phyloP scores from a whole-genome alignment of 2,329 filamentous ascomycete species.

The Tolypocladium pustulatum region DNA sequence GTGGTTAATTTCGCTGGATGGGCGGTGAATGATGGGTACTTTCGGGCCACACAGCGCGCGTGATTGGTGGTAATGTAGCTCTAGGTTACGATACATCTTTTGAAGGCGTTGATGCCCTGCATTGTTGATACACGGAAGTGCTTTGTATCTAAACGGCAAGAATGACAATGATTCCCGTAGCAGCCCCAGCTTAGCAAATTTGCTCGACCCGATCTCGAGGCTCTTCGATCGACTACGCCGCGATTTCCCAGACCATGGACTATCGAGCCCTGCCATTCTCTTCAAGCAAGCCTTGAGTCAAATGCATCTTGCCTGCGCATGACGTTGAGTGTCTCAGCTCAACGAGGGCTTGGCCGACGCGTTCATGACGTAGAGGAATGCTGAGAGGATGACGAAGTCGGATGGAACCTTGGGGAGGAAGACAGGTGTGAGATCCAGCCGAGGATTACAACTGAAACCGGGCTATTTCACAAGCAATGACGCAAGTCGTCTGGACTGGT shows the following conservation, averaged over 20 bases:
- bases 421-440: too few relatives aligned
- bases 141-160: neutral
- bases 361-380: neutral
- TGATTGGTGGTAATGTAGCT: neutral
- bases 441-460: too few relatives aligned
- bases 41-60: neutral
- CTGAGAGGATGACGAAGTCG: neutral
- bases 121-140: neutral
- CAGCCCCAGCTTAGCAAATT: neutral
- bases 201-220: neutral
- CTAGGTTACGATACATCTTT: neutral
- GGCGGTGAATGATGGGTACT: neutral
- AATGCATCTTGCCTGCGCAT: neutral
- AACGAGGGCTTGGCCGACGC: neutral
- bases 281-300: neutral
- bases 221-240: neutral
- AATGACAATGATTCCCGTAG: neutral
- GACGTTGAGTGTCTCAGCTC: neutral
- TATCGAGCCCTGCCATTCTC: neutral
- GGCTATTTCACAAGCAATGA: neutral
- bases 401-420: neutral
- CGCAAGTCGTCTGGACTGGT: neutral
- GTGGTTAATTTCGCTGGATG: neutral
- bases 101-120: neutral
- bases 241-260: neutral